A percentile compares a stretch with the other conserved stretches of the same genome.
These are phyloP conservation scores for Dryas alaskensis DNA, from an alignment of 306 rosid species.

Conservation along the genomic window DNA sequence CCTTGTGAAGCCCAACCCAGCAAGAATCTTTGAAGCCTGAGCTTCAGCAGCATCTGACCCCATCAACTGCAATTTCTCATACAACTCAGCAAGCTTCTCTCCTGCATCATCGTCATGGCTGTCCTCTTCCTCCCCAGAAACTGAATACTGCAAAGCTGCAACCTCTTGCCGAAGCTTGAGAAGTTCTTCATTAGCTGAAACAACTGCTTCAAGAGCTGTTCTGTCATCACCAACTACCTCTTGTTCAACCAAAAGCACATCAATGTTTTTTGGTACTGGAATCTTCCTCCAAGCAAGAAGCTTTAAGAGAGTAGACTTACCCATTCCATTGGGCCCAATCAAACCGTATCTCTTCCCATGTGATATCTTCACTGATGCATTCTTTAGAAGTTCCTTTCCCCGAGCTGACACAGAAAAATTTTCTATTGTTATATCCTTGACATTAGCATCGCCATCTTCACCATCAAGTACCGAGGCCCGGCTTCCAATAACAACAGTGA, in stretches of 20 bases:
- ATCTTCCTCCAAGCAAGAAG: constrained; percentile 89
- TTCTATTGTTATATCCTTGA: constrained; percentile 53
- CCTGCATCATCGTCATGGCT: constrained; percentile 40
- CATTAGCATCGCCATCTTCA: constrained; percentile 53
- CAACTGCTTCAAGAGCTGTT: constrained; percentile 64
- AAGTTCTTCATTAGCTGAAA: constrained; percentile 70
- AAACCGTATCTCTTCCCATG: constrained; percentile 65
- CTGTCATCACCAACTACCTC: constrained; percentile 75
- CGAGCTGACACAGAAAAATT: constrained; percentile 54
- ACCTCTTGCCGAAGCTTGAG: constrained; percentile 58
- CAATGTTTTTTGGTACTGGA: constrained; percentile 75
- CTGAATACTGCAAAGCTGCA: constrained; percentile 44
- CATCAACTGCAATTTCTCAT: constrained; percentile 52
- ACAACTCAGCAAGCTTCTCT: constrained; percentile 66
- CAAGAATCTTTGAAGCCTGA: constrained; percentile 77
- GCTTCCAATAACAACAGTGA: constrained; percentile 68
- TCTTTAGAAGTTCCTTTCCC: constrained; percentile 55
- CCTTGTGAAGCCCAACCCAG: constrained; percentile 76
- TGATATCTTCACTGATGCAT: constrained; percentile 52
- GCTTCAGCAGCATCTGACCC: constrained; percentile 79
- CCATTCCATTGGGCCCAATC: constrained; percentile 63
- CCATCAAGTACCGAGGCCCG: constrained; percentile 62
- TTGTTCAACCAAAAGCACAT: constrained; percentile 78
- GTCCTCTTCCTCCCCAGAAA: constrained; percentile 36
- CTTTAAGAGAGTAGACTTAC: constrained; percentile 69